These are phyloP conservation scores for Lobulomyces angularis DNA, from an alignment of 192 early-diverging fungal genomes.

Conservation along the genomic window DNA sequence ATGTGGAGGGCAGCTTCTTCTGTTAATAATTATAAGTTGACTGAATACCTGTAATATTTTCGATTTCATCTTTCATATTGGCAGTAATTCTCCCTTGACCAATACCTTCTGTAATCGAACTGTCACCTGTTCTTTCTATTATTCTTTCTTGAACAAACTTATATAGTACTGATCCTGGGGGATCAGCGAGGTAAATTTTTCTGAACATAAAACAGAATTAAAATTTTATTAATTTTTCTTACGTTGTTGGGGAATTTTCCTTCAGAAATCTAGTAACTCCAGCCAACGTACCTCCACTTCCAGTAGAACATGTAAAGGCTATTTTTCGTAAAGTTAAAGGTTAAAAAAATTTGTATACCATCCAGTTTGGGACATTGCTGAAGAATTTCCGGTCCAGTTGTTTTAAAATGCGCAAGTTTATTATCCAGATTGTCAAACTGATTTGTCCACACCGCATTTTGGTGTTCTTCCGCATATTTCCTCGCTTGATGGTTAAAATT, in stretches of 20 bases:
- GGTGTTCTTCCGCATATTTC: slow-evolving; percentile 59
- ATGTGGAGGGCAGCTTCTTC: slow-evolving; percentile 68
- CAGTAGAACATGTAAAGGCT: slow-evolving; percentile 84
- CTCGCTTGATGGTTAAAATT: slow-evolving; percentile 93
- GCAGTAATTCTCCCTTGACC: slow-evolving; percentile 89
- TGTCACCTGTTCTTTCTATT: slow-evolving; percentile 52
- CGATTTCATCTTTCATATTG: slow-evolving; percentile 70
- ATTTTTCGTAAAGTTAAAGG: too few species aligned
- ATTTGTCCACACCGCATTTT: slow-evolving; percentile 91
- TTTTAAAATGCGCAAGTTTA: slow-evolving; percentile 82
- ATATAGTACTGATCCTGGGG: slow-evolving; percentile 86
- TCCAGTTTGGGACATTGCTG: slow-evolving; percentile 68
- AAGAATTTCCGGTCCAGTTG: slow-evolving; percentile 93
- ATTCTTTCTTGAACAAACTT: slow-evolving; percentile 60
- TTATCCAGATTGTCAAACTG: slow-evolving; percentile 94
- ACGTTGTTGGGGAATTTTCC: slow-evolving; percentile 50
- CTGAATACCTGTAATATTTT: slow-evolving; percentile 2
- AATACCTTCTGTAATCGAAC: slow-evolving; percentile 90
- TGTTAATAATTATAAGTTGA: not conserved
- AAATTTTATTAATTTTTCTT: too few species aligned
- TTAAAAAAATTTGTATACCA: too few species aligned
- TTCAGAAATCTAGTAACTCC: slow-evolving; percentile 71
- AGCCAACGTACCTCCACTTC: slow-evolving; percentile 85
- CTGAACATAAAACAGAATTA: too few species aligned
- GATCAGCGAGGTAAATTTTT: slow-evolving; percentile 81